Percentiles rank a stretch among this genome's conserved stretches.
Evolutionary conservation across 1,139 yeast genomes (phyloP).

Genomic region (Taiozyma sp.): DNA sequence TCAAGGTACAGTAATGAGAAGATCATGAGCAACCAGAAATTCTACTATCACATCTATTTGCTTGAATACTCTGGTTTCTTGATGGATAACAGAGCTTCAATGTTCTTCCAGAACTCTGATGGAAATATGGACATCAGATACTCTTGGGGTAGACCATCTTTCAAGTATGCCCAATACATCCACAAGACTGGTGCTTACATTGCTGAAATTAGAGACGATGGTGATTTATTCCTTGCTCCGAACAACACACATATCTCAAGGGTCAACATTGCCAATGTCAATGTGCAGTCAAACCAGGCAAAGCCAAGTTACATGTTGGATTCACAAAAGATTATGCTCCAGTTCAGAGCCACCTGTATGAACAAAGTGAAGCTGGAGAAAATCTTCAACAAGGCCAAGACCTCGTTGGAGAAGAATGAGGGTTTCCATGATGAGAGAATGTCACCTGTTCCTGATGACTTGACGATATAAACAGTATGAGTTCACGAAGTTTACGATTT

Average conservation of each 20-base stretch:
- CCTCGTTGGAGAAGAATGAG: conserved; percentile 32
- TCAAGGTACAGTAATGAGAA: conserved; percentile 42
- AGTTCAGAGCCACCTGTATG: conserved; percentile 60
- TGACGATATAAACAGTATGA: conserved; percentile 5
- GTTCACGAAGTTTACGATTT: background rate
- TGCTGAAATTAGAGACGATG: conserved; percentile 81
- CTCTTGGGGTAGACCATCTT: conserved; percentile 89
- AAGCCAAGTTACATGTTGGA: conserved; percentile 37
- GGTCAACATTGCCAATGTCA: conserved; percentile 37
- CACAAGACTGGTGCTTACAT: conserved; percentile 87
- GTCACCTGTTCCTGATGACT: conserved; percentile 14
- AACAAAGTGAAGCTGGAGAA: conserved; percentile 41
- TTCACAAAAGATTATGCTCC: conserved; percentile 69
- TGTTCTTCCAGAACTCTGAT: conserved; percentile 45
- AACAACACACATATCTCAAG: conserved; percentile 71
- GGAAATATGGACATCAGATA: conserved; percentile 61
- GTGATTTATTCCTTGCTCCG: conserved; percentile 78
- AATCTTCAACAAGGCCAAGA: conserved; percentile 57
- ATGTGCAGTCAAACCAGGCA: conserved; percentile 4
- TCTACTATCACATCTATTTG: conserved; percentile 59
- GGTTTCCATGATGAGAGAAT: conserved; percentile 26
- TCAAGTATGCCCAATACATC: conserved; percentile 82
- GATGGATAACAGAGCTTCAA: conserved; percentile 74
- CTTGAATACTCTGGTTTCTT: conserved; percentile 69
- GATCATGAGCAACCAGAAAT: conserved; percentile 40